Evolutionary conservation across 768 basidiomycete genomes (phyloP).

Genomic region (Leucocoprinus sp.): DNA sequence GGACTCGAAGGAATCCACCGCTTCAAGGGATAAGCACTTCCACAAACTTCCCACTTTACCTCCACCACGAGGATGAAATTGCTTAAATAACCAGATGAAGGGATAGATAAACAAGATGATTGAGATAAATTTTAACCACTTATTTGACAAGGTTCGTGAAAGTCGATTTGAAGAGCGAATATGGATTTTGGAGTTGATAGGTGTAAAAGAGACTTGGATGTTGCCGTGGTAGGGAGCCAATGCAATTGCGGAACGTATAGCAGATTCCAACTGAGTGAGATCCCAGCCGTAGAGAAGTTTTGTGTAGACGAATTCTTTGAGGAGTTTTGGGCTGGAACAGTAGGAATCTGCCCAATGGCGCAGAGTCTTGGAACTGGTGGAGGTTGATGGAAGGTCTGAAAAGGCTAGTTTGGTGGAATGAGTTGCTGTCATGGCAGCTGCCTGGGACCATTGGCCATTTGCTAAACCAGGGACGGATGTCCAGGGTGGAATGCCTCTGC

Average conservation of each 20-base stretch:
- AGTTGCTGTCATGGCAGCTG: too few relatives aligned
- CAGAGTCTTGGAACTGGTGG: slow-evolving; percentile 49
- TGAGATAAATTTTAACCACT: slow-evolving; percentile 62
- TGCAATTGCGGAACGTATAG: slow-evolving; percentile 33
- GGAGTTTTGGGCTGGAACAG: slow-evolving; percentile 55
- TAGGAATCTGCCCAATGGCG: slow-evolving; percentile 82
- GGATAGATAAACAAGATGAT: slow-evolving; percentile 69
- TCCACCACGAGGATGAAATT: slow-evolving; percentile 58
- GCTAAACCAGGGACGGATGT: slow-evolving; percentile 5
- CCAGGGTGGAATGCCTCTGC: slow-evolving; percentile 46
- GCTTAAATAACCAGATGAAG: slow-evolving; percentile 73
- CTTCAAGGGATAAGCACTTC: slow-evolving; percentile 70
- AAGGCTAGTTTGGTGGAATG: too few relatives aligned
- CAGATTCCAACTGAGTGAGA: slow-evolving; percentile 30
- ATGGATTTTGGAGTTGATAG: slow-evolving; percentile 40
- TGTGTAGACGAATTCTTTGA: slow-evolving; percentile 74
- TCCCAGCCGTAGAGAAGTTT: slow-evolving; percentile 54
- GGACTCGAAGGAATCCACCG: slow-evolving; percentile 28
- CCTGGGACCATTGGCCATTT: too few relatives aligned
- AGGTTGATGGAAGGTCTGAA: background rate
- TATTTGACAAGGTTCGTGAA: slow-evolving; percentile 59
- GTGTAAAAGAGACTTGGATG: slow-evolving; percentile 43
- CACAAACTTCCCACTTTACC: slow-evolving; percentile 71
- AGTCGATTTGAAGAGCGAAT: slow-evolving; percentile 62
- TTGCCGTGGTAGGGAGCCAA: slow-evolving; percentile 36